phyloP scores from a whole-genome alignment of 495 filamentous ascomycete genomes.

The Pyronema omphalodes region DNA sequence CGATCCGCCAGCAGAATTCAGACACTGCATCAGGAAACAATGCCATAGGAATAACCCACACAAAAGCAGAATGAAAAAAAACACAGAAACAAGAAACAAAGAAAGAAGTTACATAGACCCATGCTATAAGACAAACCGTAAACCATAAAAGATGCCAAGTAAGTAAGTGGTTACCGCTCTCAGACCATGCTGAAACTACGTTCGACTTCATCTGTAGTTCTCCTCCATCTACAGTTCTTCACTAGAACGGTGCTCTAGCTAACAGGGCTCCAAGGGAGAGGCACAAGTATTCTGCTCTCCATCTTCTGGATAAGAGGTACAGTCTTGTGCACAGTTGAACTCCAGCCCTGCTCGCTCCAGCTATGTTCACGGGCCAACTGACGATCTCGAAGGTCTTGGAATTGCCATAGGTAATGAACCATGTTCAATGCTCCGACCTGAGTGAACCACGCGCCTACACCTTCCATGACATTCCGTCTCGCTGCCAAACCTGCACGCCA shows the following conservation, averaged over 20 bases:
- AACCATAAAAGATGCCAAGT: no score
- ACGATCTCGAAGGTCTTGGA: slow-evolving; percentile 85
- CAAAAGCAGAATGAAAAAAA: no score
- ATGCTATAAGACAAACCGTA: no score
- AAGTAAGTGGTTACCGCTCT: no score
- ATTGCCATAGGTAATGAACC: slow-evolving; percentile 97
- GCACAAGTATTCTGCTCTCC: slow-evolving; percentile 83
- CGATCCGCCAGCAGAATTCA: no score
- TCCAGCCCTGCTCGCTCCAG: slow-evolving; percentile 90
- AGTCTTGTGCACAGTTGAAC: slow-evolving; percentile 95
- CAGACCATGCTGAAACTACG: no score
- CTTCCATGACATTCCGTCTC: slow-evolving; percentile 89
- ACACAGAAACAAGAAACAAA: no score
- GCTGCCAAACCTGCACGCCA: slow-evolving; percentile 88
- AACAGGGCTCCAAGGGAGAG: slow-evolving; percentile 91
- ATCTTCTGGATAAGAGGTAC: slow-evolving; percentile 92
- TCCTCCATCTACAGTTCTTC: no score
- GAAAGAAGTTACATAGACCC: no score
- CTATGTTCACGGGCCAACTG: slow-evolving; percentile 84
- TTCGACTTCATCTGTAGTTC: no score
- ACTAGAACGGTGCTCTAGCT: slow-evolving; percentile 14
- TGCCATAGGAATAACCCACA: no score
- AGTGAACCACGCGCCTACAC: slow-evolving; percentile 95
- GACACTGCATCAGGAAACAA: no score
- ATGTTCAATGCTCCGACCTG: slow-evolving; percentile 96